Conservation (phyloP, 805 yeast genomes). For the Kluyveromyces starmeri region DNA sequence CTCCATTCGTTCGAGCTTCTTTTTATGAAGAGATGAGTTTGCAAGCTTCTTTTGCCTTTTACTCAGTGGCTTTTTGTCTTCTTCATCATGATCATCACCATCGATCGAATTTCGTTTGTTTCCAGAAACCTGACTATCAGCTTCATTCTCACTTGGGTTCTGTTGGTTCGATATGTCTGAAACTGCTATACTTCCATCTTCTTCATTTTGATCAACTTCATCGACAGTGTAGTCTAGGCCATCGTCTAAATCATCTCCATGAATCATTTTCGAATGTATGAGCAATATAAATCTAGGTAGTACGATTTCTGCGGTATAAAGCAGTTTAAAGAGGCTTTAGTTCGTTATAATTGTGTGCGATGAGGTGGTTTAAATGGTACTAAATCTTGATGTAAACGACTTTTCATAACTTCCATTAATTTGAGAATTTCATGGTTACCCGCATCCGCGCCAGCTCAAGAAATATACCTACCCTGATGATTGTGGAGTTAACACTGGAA, state of each 20-base stretch:
- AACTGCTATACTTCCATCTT: slow-evolving; percentile 20
- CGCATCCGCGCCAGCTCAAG: too few relatives aligned
- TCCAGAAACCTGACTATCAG: slow-evolving; percentile 6
- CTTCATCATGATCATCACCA: slow-evolving; percentile 24
- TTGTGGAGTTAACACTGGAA: too few relatives aligned
- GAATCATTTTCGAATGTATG: slow-evolving; percentile 22
- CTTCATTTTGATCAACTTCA: slow-evolving; percentile 25
- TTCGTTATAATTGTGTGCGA: too few relatives aligned
- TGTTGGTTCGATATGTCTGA: slow-evolving; percentile 17
- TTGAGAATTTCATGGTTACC: too few relatives aligned
- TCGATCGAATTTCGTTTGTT: neutral
- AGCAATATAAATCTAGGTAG: too few relatives aligned
- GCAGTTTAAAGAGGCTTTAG: too few relatives aligned
- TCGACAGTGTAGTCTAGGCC: slow-evolving; percentile 57
- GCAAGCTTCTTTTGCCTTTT: slow-evolving; percentile 27
- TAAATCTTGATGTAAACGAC: too few relatives aligned
- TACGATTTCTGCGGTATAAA: too few relatives aligned
- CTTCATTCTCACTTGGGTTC: slow-evolving; percentile 11
- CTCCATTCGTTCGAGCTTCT: slow-evolving; percentile 61
- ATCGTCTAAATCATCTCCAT: slow-evolving; percentile 72
- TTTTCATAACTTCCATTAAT: too few relatives aligned
- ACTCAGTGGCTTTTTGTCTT: slow-evolving; percentile 12
- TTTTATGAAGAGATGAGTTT: slow-evolving; percentile 41
- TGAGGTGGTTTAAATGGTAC: too few relatives aligned
- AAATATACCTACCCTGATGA: too few relatives aligned